These are phyloP conservation scores for Polygonum maritimum DNA, from an alignment of 148 eudicot species.

Conservation along the genomic window DNA sequence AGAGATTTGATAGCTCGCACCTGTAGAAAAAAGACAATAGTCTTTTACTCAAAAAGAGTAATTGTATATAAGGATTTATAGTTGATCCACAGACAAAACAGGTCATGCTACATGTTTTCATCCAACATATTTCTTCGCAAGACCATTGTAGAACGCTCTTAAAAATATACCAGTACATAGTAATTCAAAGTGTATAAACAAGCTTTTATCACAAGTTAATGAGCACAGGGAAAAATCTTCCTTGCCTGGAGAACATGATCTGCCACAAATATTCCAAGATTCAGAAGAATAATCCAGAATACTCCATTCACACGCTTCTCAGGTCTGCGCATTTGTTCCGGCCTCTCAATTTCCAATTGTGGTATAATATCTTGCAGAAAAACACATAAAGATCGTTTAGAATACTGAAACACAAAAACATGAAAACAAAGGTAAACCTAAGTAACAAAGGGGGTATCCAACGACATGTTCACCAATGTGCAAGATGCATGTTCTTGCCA, in stretches of 20 bases:
- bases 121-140: background rate
- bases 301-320: constrained; percentile 79
- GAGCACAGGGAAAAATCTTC: background rate
- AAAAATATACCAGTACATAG: background rate
- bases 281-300: constrained; percentile 90
- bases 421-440: background rate
- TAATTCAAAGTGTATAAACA: background rate
- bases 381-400: constrained; percentile 17
- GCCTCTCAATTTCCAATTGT: constrained; percentile 75
- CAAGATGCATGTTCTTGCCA: no score
- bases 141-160: background rate
- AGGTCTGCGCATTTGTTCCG: constrained; percentile 40
- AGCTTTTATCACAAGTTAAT: background rate
- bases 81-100: background rate
- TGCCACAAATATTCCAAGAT: constrained; percentile 70
- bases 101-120: background rate
- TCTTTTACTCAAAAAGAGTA: background rate
- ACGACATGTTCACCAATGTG: no score
- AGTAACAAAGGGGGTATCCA: background rate
- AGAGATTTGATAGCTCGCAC: constrained; percentile 53
- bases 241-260: constrained; percentile 86
- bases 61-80: background rate
- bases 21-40: constrained; percentile 23
- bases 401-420: background rate
- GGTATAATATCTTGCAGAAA: constrained; percentile 54